Evolutionary conservation across 2,329 filamentous ascomycete genomes (phyloP).

Genomic region (Cladorrhinum sp.): DNA sequence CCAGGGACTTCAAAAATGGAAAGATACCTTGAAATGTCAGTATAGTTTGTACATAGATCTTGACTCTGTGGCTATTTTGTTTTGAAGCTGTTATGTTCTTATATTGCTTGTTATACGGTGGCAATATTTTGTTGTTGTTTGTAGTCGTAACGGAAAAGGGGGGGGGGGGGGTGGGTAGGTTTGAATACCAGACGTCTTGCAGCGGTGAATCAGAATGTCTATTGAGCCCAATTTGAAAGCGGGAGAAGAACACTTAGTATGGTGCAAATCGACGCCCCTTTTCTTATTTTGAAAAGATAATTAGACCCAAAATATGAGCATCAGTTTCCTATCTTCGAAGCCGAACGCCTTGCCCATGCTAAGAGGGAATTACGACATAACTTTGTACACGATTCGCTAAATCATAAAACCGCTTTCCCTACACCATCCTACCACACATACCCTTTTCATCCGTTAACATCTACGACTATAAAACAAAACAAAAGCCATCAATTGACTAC

Average conservation of each 20-base stretch:
- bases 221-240: too few species aligned
- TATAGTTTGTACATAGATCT: background rate
- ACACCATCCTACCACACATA: background rate
- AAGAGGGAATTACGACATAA: constrained; percentile 10
- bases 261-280: too few species aligned
- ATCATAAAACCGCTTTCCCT: background rate
- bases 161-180: too few species aligned
- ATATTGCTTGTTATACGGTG: background rate
- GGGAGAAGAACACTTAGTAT: too few species aligned
- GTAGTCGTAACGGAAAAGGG: background rate
- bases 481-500: constrained; percentile 4
- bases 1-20: background rate
- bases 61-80: background rate
- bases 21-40: background rate
- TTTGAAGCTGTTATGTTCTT: background rate
- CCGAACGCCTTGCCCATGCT: constrained; percentile 27
- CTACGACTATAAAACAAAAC: background rate
- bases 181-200: too few species aligned
- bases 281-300: constrained; percentile 5
- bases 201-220: too few species aligned
- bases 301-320: constrained; percentile 11
- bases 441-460: background rate
- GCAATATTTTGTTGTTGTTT: background rate
- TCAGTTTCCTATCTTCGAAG: constrained; percentile 9
- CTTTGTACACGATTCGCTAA: constrained; percentile 15